Base-by-base conservation (phyloP, 2,329 filamentous ascomycete species). In the Epichloe sibirici region DNA sequence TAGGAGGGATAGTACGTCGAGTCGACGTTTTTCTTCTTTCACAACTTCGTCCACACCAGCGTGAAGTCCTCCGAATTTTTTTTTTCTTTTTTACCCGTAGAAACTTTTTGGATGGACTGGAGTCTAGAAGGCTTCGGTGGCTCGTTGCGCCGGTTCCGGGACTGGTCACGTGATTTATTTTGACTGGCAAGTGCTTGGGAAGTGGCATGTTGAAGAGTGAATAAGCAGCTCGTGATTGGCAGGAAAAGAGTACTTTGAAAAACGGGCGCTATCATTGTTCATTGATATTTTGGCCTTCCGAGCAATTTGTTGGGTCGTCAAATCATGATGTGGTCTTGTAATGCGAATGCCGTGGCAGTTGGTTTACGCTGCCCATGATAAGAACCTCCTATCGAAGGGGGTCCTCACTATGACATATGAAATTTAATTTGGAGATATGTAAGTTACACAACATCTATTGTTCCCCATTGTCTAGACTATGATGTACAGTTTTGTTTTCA, bases 401-500 rank as follows among this genome's bases (percentile, higher is more conserved):
- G 9, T 31, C 5, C 9, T 40, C 23, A 13, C 38, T 5, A 7
- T 23, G n/a, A 63, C 48, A 59, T 59, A 61, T 54, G 21, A 57
- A 57, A 61, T 59, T 45, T 37, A 58, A 51, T 55, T 48, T 46
- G 8, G 42, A 55, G 50, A 39, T 39, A 51, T 54, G 52, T 42
- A 55, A 48, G 56, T 55, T 49, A 58, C 61, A 60, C n/a, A 58
- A 60, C 12, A 58, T 70, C 67, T 70, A 70, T 68, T 69, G 60
- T 60, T 59, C 62, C 61, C 60, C 60, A 57, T 59, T 57, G 55
- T 71, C 67, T 68, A 69, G 63, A 61, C 63, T 62, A 65, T 71
- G 67, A 69, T 71, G 64, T 71, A 72, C 69, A 71, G 17, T 51
- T 47, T 46, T 34, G 7, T 43, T 45, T 39, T 38, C 31, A 23